Percentiles rank a stretch among this genome's conserved stretches.
phyloP scores from a whole-genome alignment of 345 rosid species.

The Xanthoceras sorbifolium region DNA sequence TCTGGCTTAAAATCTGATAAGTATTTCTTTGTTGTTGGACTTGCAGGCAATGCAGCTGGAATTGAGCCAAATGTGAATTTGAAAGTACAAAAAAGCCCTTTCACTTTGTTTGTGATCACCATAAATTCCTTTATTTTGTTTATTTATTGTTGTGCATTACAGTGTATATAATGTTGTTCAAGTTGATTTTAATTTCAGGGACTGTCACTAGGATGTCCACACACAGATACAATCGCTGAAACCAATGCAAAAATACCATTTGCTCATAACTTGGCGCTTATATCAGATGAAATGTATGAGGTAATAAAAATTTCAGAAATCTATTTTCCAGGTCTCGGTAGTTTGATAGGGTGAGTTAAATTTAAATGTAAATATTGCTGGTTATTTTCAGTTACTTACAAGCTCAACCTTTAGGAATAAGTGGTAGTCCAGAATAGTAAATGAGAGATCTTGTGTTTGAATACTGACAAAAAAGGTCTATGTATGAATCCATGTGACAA shows the following conservation, averaged over 20 bases:
- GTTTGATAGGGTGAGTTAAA: too few species aligned
- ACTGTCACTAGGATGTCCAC: conserved; percentile 28
- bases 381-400: too few species aligned
- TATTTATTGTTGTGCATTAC: neutral
- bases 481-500: too few species aligned
- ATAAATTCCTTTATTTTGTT: neutral
- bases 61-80: conserved; percentile 27
- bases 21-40: neutral
- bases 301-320: neutral
- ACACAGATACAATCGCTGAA: conserved; percentile 28
- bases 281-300: conserved; percentile 28
- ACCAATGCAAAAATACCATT: conserved; percentile 29
- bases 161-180: neutral
- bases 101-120: neutral
- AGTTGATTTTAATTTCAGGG: conserved; percentile 14
- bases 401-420: too few species aligned
- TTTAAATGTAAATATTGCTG: too few species aligned
- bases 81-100: conserved; percentile 19
- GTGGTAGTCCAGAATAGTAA: too few species aligned
- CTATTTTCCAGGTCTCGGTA: too few species aligned
- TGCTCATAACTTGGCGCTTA: conserved; percentile 24
- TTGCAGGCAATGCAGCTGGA: conserved; percentile 27
- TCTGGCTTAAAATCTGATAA: neutral
- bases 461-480: too few species aligned
- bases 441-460: too few species aligned